Conservation (phyloP, 1,284 basidiomycete genomes). For the Erythrobasidium hasegawianum region DNA sequence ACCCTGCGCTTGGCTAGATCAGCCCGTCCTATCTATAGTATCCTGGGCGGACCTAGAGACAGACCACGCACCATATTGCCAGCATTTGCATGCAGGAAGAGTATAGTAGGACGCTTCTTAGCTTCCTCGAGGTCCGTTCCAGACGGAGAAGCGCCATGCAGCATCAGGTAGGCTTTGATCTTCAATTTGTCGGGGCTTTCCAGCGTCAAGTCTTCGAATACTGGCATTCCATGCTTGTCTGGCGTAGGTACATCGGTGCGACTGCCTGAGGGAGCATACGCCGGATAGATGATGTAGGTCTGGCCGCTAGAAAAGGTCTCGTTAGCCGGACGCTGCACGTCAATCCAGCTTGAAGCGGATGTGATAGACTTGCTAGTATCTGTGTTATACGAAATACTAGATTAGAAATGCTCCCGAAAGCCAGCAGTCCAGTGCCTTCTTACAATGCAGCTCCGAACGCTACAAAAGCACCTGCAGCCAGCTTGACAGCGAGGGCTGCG, state of each 20-base stretch:
- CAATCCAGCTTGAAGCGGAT: not conserved
- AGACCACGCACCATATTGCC: constrained; percentile 56
- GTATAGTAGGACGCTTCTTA: constrained; percentile 63
- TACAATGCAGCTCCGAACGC: constrained; percentile 30
- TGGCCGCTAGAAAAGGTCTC: constrained; percentile 57
- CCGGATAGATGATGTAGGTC: constrained; percentile 81
- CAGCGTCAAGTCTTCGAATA: constrained; percentile 68
- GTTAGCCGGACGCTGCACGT: constrained; percentile 3
- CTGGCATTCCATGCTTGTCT: constrained; percentile 61
- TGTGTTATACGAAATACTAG: not conserved
- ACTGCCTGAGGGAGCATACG: constrained; percentile 79
- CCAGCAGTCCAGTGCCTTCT: not conserved
- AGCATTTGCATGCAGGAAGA: constrained; percentile 90
- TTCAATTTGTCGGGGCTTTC: constrained; percentile 60
- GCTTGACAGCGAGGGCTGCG: constrained; percentile 26
- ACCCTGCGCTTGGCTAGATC: constrained; percentile 45
- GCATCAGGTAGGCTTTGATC: constrained; percentile 62
- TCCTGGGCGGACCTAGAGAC: not conserved
- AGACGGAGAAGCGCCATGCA: constrained; percentile 42
- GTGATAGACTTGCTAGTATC: constrained; percentile 19
- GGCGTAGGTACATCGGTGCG: constrained; percentile 72
- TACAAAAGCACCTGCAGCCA: constrained; percentile 30
- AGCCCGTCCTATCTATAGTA: not conserved
- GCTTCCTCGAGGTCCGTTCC: constrained; percentile 37
- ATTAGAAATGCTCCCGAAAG: not conserved